phyloP scores from a whole-genome alignment of 768 basidiomycete genomes.

The Podaxis mareebaensis region DNA sequence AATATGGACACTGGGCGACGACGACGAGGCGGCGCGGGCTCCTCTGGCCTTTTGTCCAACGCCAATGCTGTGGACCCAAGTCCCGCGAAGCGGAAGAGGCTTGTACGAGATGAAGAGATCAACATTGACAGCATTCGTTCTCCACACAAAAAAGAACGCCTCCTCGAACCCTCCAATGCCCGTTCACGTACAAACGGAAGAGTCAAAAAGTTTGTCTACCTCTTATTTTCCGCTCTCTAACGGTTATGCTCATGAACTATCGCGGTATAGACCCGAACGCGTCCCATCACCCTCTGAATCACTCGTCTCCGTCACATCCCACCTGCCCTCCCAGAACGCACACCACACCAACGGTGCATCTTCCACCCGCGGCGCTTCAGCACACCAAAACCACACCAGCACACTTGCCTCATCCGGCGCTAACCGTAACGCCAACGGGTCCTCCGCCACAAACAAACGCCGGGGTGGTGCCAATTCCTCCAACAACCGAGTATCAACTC shows the following conservation, averaged over 20 bases:
- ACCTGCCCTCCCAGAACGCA: slow-evolving; percentile 43
- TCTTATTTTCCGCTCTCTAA: slow-evolving; percentile 13
- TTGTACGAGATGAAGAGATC: slow-evolving; percentile 62
- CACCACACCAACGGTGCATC: slow-evolving; percentile 27
- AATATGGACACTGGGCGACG: slow-evolving; percentile 65
- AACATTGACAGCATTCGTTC: slow-evolving; percentile 51
- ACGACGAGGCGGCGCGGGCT: slow-evolving; percentile 55
- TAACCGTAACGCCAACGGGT: slow-evolving; percentile 14
- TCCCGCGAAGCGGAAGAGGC: slow-evolving; percentile 64
- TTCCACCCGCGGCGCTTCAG: slow-evolving; percentile 27
- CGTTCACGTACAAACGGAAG: slow-evolving; percentile 55
- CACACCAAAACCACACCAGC: slow-evolving; percentile 11
- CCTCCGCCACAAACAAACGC: slow-evolving; percentile 41
- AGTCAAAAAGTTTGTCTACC: slow-evolving; percentile 56
- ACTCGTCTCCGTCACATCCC: slow-evolving; percentile 68
- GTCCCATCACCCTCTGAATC: slow-evolving; percentile 74
- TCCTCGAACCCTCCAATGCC: slow-evolving; percentile 37
- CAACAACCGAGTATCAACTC: slow-evolving; percentile 41
- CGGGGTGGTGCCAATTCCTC: slow-evolving; percentile 35
- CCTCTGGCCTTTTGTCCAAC: slow-evolving; percentile 41
- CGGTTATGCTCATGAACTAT: background rate
- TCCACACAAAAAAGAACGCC: slow-evolving; percentile 61
- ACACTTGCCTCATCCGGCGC: background rate
- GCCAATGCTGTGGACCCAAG: slow-evolving; percentile 55
- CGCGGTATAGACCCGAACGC: slow-evolving; percentile 54